A percentile compares a stretch with the other conserved stretches of the same genome.
phyloP scores from a whole-genome alignment of 805 yeast species.

The Monosporozyma aquatica region DNA sequence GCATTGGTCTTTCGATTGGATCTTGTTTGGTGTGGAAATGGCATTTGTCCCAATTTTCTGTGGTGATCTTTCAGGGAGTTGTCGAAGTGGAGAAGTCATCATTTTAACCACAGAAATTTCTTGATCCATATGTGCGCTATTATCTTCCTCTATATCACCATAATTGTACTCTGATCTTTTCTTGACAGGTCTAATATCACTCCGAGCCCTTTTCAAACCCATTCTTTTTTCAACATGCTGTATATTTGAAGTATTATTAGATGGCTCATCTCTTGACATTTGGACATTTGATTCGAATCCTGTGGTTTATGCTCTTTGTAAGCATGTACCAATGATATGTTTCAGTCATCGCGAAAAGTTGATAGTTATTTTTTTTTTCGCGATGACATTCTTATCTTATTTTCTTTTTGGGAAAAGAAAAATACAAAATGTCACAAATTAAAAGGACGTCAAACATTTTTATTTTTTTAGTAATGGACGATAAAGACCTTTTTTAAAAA shows the following conservation, averaged over 20 bases:
- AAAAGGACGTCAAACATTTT: too few relatives aligned
- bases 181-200: not conserved
- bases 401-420: not conserved
- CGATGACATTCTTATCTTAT: too few relatives aligned
- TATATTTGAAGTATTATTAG: not conserved
- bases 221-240: not conserved
- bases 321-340: too few relatives aligned
- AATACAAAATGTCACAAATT: not conserved
- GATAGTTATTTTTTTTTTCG: too few relatives aligned
- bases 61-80: not conserved
- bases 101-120: not conserved
- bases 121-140: not conserved
- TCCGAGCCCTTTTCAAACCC: not conserved
- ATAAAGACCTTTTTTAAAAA: not conserved
- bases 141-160: not conserved
- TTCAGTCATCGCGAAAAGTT: too few relatives aligned
- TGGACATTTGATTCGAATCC: not conserved
- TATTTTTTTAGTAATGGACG: too few relatives aligned
- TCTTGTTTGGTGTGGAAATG: slow-evolving; percentile 1
- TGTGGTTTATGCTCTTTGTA: too few relatives aligned
- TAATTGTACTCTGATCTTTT: not conserved
- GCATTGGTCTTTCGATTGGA: too few relatives aligned
- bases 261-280: not conserved
- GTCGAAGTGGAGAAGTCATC: slow-evolving; percentile 1
- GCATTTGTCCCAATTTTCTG: not conserved